These are phyloP conservation scores for Boletellus sp. DNA, from an alignment of 768 basidiomycete species.

Conservation along the genomic window DNA sequence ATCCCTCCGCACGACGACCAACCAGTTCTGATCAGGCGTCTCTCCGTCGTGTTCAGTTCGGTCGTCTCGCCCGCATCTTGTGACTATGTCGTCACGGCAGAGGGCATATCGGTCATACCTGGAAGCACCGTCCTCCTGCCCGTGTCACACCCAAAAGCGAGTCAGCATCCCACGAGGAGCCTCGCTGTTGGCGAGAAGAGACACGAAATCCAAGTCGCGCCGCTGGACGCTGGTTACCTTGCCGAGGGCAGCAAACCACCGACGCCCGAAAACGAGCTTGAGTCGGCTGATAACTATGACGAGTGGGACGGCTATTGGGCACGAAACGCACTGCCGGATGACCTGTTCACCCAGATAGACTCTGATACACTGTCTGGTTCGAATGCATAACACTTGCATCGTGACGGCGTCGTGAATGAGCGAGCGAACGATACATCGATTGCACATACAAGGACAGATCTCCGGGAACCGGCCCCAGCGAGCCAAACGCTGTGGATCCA, in stretches of 20 bases:
- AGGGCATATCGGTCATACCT: conserved; percentile 47
- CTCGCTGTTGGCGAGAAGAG: not conserved
- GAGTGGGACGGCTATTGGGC: conserved; percentile 51
- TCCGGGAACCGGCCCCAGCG: conserved; percentile 17
- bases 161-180: conserved; percentile 9
- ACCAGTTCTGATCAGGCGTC: conserved; percentile 57
- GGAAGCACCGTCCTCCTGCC: conserved; percentile 18
- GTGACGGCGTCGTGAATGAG: not conserved
- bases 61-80: conserved; percentile 53
- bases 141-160: not conserved
- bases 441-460: not conserved
- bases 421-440: conserved; percentile 9
- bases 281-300: conserved; percentile 28
- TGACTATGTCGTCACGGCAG: conserved; percentile 69
- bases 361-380: not conserved
- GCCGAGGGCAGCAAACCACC: conserved; percentile 14
- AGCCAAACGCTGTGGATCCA: not conserved
- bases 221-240: conserved; percentile 35
- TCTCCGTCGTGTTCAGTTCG: conserved; percentile 77
- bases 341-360: conserved; percentile 27
- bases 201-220: conserved; percentile 26
- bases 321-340: conserved; percentile 40
- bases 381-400: conserved; percentile 12
- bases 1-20: conserved; percentile 35
- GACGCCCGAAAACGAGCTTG: conserved; percentile 26